Conservation (phyloP, 768 basidiomycete genomes). For the Artomyces pyxidatus region DNA sequence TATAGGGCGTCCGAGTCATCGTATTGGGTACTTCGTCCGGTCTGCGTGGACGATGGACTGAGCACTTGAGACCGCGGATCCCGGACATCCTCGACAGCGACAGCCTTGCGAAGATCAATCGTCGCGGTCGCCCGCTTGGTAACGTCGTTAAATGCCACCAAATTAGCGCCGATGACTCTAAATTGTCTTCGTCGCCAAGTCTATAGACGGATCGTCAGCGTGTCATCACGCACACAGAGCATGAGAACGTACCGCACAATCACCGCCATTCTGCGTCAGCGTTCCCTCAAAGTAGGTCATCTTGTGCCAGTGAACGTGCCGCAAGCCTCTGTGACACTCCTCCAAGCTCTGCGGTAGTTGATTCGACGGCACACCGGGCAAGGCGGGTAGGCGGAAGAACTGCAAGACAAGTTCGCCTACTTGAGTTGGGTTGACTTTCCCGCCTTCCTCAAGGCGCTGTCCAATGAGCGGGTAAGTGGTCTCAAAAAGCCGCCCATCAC, state of each 20-base stretch:
- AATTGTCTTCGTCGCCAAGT: conserved; percentile 79
- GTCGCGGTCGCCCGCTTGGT: conserved; percentile 85
- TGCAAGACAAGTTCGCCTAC: conserved; percentile 87
- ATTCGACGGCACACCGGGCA: conserved; percentile 72
- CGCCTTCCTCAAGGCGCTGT: conserved; percentile 51
- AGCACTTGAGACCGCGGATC: conserved; percentile 39
- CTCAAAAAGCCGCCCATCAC: conserved; percentile 81
- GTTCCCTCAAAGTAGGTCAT: conserved; percentile 89
- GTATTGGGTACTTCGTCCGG: conserved; percentile 26
- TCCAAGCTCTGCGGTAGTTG: conserved; percentile 88
- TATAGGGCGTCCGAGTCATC: conserved; percentile 59
- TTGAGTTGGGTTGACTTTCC: conserved; percentile 55
- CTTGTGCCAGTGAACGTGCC: conserved; percentile 92
- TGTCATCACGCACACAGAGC: background rate
- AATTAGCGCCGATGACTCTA: conserved; percentile 75
- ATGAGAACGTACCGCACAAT: conserved; percentile 66
- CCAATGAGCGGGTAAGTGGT: conserved; percentile 77
- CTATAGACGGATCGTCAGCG: conserved; percentile 28
- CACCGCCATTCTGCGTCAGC: conserved; percentile 89
- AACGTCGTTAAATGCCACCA: conserved; percentile 88
- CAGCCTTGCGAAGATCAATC: conserved; percentile 84
- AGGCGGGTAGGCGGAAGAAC: conserved; percentile 80
- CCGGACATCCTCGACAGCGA: conserved; percentile 70
- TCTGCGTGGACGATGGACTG: conserved; percentile 34
- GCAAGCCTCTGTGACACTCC: conserved; percentile 81